Evolutionary conservation across 306 rosid genomes (phyloP).

Genomic region (Corylus heterophylla): DNA sequence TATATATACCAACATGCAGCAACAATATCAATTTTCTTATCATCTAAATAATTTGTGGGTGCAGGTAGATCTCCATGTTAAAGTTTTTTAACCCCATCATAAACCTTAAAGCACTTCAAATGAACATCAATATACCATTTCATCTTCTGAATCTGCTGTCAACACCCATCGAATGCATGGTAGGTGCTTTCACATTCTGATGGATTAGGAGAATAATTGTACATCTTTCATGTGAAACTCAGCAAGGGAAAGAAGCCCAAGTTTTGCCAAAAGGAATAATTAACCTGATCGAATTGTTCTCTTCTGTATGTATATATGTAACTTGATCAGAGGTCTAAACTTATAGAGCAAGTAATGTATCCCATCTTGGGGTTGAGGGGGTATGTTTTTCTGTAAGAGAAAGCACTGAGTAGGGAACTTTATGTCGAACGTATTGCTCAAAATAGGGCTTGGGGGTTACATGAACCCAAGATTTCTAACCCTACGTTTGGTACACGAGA

Average conservation of each 20-base stretch:
- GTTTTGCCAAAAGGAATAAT: not conserved
- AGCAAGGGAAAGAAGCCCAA: constrained; percentile 19
- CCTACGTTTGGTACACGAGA: no score
- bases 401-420: not conserved
- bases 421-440: not conserved
- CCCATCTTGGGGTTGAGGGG: not conserved
- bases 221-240: not conserved
- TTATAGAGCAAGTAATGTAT: not conserved
- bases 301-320: not conserved
- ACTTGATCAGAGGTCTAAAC: not conserved
- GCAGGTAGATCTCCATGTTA: not conserved
- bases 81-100: not conserved
- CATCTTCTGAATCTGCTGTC: not conserved
- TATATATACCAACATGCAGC: no score
- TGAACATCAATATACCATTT: not conserved
- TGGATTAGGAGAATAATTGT: not conserved
- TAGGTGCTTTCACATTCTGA: not conserved
- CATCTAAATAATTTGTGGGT: not conserved
- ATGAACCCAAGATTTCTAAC: not conserved
- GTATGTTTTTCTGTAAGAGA: not conserved
- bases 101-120: not conserved
- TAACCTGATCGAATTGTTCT: not conserved
- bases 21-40: not conserved
- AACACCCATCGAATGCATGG: not conserved
- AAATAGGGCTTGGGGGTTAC: not conserved